Evolutionary conservation across 371 early-diverging fungal species (phyloP).

Genomic region (Aphelidium insulamus): DNA sequence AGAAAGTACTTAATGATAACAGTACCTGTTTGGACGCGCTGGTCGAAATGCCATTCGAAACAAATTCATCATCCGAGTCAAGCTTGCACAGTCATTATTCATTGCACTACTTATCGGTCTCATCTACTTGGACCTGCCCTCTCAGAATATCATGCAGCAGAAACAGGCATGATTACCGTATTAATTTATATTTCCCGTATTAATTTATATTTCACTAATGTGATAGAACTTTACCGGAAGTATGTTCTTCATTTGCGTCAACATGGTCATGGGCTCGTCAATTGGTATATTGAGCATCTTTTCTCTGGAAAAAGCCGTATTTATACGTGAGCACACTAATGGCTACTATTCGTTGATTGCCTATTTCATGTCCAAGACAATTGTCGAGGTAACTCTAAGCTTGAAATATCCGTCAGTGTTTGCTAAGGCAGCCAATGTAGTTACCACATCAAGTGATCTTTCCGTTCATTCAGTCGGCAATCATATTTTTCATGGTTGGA

Average conservation of each 20-base stretch:
- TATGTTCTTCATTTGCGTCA: constrained; percentile 26
- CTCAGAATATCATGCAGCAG: too few relatives aligned
- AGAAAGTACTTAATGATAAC: too few relatives aligned
- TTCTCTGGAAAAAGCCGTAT: constrained; percentile 23
- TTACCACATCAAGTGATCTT: constrained; percentile 21
- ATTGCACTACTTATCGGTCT: constrained; percentile 16
- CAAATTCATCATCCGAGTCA: constrained; percentile 10
- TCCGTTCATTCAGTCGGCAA: constrained; percentile 17
- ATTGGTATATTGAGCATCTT: constrained; percentile 26
- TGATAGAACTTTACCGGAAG: constrained; percentile 33
- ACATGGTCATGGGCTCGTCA: constrained; percentile 16
- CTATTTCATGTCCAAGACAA: constrained; percentile 25
- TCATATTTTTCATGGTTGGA: constrained; percentile 29
- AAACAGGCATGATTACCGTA: too few relatives aligned
- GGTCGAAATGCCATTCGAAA: constrained; percentile 12
- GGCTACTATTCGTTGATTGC: constrained; percentile 31
- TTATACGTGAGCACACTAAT: constrained; percentile 27
- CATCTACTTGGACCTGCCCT: constrained; percentile 11
- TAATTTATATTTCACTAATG: too few relatives aligned
- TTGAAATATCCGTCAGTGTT: too few relatives aligned
- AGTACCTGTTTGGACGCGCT: constrained; percentile 10
- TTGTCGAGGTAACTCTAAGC: constrained; percentile 20
- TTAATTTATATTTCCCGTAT: too few relatives aligned
- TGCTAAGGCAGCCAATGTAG: too few relatives aligned
- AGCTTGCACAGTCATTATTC: constrained; percentile 10